These are phyloP conservation scores for Angomonas ambiguus DNA, from an alignment of 208 protist species.

Conservation along the genomic window DNA sequence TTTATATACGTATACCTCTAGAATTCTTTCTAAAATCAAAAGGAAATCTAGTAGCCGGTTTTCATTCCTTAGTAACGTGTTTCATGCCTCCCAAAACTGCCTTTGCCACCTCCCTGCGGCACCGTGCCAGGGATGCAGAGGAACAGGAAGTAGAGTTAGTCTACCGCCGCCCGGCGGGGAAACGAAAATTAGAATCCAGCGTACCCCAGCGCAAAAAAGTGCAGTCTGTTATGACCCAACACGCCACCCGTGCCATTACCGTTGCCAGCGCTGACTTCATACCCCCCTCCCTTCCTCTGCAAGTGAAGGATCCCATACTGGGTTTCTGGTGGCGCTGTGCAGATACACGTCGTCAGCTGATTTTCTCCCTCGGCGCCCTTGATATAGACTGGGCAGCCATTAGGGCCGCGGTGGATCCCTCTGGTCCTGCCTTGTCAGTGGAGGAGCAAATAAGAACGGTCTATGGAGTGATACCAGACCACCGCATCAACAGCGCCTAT, in stretches of 20 bases:
- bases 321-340: constrained; percentile 5
- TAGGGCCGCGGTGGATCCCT: not conserved
- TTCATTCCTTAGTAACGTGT: no score
- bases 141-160: no score
- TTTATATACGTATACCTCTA: not conserved
- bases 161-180: no score
- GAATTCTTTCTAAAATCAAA: not conserved
- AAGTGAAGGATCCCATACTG: not conserved
- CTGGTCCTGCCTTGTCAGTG: not conserved
- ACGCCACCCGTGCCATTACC: no score
- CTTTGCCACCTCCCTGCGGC: no score
- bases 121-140: no score
- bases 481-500: not conserved
- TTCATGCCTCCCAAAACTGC: no score
- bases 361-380: not conserved
- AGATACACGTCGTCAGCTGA: not conserved
- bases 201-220: no score
- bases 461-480: not conserved
- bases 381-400: constrained; percentile 7
- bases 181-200: no score
- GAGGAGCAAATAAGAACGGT: not conserved
- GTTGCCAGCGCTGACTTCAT: not conserved
- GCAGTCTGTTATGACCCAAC: no score
- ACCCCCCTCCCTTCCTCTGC: not conserved
- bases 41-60: not conserved